These are phyloP conservation scores for Mycena galericulata DNA, from an alignment of 768 basidiomycete species.

Conservation along the genomic window DNA sequence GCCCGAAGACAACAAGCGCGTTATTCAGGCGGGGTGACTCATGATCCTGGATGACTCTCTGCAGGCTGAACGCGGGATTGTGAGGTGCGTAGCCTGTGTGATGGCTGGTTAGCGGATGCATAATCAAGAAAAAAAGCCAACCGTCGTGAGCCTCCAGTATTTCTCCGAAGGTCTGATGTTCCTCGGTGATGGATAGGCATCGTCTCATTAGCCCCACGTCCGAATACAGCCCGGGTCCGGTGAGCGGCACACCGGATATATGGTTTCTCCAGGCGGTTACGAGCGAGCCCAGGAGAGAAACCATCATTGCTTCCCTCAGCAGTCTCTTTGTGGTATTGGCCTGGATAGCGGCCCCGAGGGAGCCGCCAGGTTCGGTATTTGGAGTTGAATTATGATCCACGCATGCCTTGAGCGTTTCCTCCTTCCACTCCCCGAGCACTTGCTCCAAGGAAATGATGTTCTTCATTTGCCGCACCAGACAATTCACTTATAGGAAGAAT, in stretches of 20 bases:
- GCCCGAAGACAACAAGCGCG: too few relatives aligned
- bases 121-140: too few relatives aligned
- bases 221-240: conserved; percentile 9
- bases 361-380: background rate
- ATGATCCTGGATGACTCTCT: too few relatives aligned
- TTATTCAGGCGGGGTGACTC: too few relatives aligned
- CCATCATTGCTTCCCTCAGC: conserved; percentile 8
- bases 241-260: background rate
- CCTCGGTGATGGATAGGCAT: background rate
- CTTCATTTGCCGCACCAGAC: conserved; percentile 2
- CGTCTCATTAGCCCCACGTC: conserved; percentile 7
- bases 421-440: background rate
- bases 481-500: background rate
- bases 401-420: conserved; percentile 3
- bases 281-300: conserved; percentile 14
- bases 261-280: conserved; percentile 15
- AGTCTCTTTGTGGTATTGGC: background rate
- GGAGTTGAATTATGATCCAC: background rate
- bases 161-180: conserved; percentile 4
- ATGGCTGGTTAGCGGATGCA: too few relatives aligned
- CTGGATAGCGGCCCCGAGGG: conserved; percentile 1
- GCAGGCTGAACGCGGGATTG: too few relatives aligned
- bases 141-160: background rate
- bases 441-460: conserved; percentile 1
- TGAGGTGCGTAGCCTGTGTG: too few relatives aligned